Base-by-base conservation (phyloP, 2,329 filamentous ascomycete genomes). In the Annulohypoxylon truncatum region DNA sequence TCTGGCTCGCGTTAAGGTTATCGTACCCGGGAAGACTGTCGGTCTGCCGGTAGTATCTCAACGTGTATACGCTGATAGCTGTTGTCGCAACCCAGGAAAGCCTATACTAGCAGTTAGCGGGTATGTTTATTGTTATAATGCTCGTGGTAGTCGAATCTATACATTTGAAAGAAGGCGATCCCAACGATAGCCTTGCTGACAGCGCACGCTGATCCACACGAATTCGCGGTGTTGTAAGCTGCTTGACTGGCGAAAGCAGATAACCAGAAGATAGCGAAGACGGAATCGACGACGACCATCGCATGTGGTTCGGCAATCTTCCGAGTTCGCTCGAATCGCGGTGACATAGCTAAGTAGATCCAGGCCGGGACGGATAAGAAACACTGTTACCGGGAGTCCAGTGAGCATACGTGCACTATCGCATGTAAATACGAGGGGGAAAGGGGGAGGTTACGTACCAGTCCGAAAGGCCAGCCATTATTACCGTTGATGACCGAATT, bases 161-260 rank as follows among this genome's bases (percentile, higher is more conserved):
- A 91, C 89, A 83, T 86, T 74, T 87, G 82, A 63, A 91, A 85
- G 48, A 91, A 86, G 18, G 85, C 88, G 20, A 90, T 73, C 22
- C 81, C 89, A 22, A 91, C 88, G 66, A 90, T 82, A 59, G 82
- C 87, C 75, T 89, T 90, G 81, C 88, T 90, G 50, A 87, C 76
- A n/a, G 79, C 77, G 75, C 89, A 91, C 35, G 79, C 86, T 29
- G 80, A 77, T 2, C 85, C 85, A 72, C 88, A 90, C 26, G 82
- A 78, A 64, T 82, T 82, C 20, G 82, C 80, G 2, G 82, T 81
- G 78, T 91, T 90, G 79, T 87, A 91, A 7, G 86, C 82, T 2
- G 89, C 89, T 74, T 91, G 87, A 15, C 87, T 84, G 28, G 89
- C 85, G 74, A 91, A 91, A 15, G 85, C 89, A 2, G 89, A 89